Conservation (phyloP, 1,284 basidiomycete genomes). For the Binderoboletus segoi region DNA sequence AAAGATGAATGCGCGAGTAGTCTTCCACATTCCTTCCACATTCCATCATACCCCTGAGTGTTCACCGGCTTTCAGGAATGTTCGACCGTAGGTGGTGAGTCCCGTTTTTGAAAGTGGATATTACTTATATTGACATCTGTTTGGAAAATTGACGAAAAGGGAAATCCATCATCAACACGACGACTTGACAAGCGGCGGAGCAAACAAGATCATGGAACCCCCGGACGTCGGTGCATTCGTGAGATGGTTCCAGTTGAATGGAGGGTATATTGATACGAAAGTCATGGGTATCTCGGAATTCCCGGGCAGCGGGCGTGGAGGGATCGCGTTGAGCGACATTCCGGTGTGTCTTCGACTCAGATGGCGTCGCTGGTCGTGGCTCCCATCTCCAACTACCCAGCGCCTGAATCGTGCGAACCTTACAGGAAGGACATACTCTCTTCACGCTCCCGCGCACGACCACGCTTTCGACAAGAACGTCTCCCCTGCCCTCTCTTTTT, state of each 20-base stretch:
- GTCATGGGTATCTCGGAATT: constrained; percentile 53
- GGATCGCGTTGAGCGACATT: constrained; percentile 71
- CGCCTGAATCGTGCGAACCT: not conserved
- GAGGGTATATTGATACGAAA: constrained; percentile 45
- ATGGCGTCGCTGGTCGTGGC: not conserved
- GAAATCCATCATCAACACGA: not conserved
- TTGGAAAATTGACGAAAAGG: not conserved
- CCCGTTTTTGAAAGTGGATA: not conserved
- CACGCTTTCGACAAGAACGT: constrained; percentile 82
- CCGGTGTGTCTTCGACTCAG: constrained; percentile 45
- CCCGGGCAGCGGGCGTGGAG: constrained; percentile 67
- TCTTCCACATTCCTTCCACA: not conserved
- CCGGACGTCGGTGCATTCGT: constrained; percentile 36
- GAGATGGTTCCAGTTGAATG: constrained; percentile 45
- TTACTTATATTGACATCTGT: not conserved
- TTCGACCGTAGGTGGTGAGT: not conserved
- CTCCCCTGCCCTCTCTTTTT: constrained; percentile 60
- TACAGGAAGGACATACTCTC: constrained; percentile 69
- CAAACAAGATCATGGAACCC: no score
- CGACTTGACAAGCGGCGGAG: no score
- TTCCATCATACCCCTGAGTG: not conserved
- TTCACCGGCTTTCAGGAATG: not conserved
- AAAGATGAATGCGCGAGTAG: not conserved
- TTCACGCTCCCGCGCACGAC: constrained; percentile 84
- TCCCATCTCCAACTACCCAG: not conserved